Evolutionary conservation across 495 filamentous ascomycete genomes (phyloP).

Genomic region (Corynascus novoguineensis): DNA sequence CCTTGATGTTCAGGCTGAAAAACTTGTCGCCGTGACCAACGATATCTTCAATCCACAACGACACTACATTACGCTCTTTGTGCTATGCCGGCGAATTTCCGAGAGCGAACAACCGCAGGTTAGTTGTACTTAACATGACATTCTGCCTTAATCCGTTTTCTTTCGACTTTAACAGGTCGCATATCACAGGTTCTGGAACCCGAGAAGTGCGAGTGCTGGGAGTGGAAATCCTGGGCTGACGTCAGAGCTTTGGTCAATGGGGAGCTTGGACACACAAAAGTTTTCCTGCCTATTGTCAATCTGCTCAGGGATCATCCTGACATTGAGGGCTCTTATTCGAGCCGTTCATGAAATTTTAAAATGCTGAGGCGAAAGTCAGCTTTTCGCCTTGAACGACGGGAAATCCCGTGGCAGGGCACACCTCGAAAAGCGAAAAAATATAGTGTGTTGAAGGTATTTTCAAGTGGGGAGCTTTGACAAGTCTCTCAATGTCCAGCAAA

Average conservation of each 20-base stretch:
- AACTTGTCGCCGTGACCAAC: constrained; percentile 53
- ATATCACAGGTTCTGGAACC: constrained; percentile 53
- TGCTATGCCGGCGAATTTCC: constrained; percentile 41
- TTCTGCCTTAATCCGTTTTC: background rate
- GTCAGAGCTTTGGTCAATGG: constrained; percentile 27
- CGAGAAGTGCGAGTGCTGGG: constrained; percentile 61
- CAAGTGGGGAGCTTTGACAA: too few species aligned
- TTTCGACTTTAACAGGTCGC: background rate
- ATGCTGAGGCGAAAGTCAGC: background rate
- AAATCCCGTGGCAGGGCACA: too few species aligned
- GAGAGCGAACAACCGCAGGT: constrained; percentile 46
- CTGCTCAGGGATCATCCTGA: constrained; percentile 46
- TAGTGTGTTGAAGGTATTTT: too few species aligned
- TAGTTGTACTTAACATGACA: constrained; percentile 13
- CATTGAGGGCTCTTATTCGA: constrained; percentile 10
- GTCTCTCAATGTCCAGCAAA: too few species aligned
- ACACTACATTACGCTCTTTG: constrained; percentile 65
- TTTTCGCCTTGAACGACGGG: too few species aligned
- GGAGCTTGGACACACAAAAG: constrained; percentile 28
- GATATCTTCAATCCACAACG: constrained; percentile 50
- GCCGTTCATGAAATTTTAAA: too few species aligned
- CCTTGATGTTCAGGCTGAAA: constrained; percentile 43
- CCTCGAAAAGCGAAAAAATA: too few species aligned
- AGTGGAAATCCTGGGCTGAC: constrained; percentile 52
- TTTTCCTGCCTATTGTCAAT: constrained; percentile 55